These are phyloP conservation scores for Cercospora janseana DNA, from an alignment of 2,329 filamentous ascomycete species.

Conservation along the genomic window DNA sequence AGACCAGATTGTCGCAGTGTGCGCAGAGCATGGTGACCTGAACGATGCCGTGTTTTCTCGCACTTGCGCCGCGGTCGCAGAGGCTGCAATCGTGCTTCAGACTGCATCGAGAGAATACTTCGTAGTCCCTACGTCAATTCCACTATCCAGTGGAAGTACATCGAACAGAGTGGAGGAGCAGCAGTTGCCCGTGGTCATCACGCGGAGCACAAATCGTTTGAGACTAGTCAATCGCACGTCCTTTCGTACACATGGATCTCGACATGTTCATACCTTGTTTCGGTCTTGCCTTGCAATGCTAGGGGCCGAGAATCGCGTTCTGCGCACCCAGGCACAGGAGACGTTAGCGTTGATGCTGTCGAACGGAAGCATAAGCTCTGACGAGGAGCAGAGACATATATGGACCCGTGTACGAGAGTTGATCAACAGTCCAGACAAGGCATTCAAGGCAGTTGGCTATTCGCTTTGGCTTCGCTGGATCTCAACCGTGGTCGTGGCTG, in stretches of 20 bases:
- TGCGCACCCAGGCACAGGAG: slow-evolving; percentile 18
- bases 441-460: slow-evolving; percentile 26
- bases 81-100: background rate
- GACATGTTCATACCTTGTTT: slow-evolving; percentile 8
- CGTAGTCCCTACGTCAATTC: background rate
- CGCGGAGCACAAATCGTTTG: slow-evolving; percentile 6
- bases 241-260: background rate
- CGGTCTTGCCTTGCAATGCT: slow-evolving; percentile 19
- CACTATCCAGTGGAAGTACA: background rate
- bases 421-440: slow-evolving; percentile 8
- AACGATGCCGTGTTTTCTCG: slow-evolving; percentile 17
- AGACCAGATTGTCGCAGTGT: slow-evolving; percentile 21
- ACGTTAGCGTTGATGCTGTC: slow-evolving; percentile 14
- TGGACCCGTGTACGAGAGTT: slow-evolving; percentile 24
- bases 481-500: slow-evolving; percentile 9
- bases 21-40: slow-evolving; percentile 21
- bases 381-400: slow-evolving; percentile 11
- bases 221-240: slow-evolving; percentile 13
- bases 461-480: slow-evolving; percentile 33
- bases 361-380: background rate
- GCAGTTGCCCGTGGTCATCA: background rate
- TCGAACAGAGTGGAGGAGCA: background rate
- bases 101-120: slow-evolving; percentile 13
- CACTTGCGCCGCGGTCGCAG: background rate
- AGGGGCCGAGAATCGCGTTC: slow-evolving; percentile 12